Evolutionary conservation across 2,329 filamentous ascomycete genomes (phyloP), one percentile per base, ranked within the genome.

Genomic region (Dothistroma pini): DNA sequence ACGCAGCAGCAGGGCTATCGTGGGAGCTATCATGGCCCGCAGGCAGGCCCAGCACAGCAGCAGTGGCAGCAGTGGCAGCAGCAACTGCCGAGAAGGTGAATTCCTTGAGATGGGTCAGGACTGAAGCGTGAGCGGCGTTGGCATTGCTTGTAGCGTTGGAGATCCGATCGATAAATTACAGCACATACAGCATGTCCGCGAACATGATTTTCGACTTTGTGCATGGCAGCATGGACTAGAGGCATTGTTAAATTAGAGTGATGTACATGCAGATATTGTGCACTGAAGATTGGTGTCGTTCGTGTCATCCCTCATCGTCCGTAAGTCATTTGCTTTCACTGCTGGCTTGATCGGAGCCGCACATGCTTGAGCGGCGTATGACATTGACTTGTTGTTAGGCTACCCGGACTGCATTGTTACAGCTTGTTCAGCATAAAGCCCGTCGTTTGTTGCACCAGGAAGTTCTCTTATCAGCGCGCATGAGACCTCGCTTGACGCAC

Each of bases 51-150:
- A 35, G 31, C 9, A 19, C 51, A 53, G 35, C 22, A 31, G 16
- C 51, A 53, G 31, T 53, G 29, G 35, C 22, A 31, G 16, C 51
- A 53, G 31, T 53, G 29, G 51, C 51, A 32, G 31, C 51, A 53
- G 31, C 51, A 53, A n/a, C 14, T 35, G 51, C 51, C 51, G 9
- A 29, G 51, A 35, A 35, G 51, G n/a, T 53, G 21, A 51, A 4
- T 31, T 29, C 25, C 25, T 29, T 29, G 25, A 2, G 6, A 2
- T 29, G 25, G 25, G 25, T 6, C 25, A 29, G 25, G 25, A 3
- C 25, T 29, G 25, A 32, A 19, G 31, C 9, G 12, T 11, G 8
- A 29, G 14, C 19, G 51, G 29, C 31, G 25, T 53, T n/a, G 31
- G 31, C 25, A 21, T 53, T 35, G n/a, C 25, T 35, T 32, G 51